Base-by-base conservation (phyloP, 495 filamentous ascomycete genomes). In the Halenospora varia region DNA sequence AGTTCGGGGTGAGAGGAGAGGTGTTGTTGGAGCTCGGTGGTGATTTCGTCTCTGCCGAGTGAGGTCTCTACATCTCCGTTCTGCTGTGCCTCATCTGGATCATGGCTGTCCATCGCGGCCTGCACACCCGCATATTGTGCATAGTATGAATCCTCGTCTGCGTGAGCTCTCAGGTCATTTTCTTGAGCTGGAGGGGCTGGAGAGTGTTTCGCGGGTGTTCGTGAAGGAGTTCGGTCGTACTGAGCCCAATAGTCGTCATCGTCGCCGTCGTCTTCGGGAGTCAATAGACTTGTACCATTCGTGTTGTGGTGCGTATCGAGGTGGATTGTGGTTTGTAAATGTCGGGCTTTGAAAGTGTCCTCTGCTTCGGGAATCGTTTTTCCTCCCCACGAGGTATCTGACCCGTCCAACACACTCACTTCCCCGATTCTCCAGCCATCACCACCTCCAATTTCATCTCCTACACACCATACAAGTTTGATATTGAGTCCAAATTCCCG, bases 231-330 rank as follows among this genome's bases (percentile, higher is more conserved):
- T 9, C 85, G 82, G 75, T 97, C 94, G 68, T 98, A 98, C 59
- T 86, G 86, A 25, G 86, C 90, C 94, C 94, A 98, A 71, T 97
- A 98, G 62, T 85, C 88, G 59, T 92, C 92, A 57, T 96, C 92
- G 25, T 95, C 90, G 17, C 89, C 87, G 0, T 88, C 86, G 0
- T 80, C 78, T 1, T 75, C 50, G 55, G 11, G 54, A 55, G 11
- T 66, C 56, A 48, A 76, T 58, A 19, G 53, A 39, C 35, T 24
- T 35, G 41, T 51, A 39, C 48, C 53, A 50, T 51, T 59, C 10
- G 52, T 58, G 39, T 48, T 13, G 51, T 45, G 41, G 20, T 59
- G n/a, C 57, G 45, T 8, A 55, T 51, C 20, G 55, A 25, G 39
- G 66, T 63, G 29, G 42, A 20, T 46, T 8, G 42, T 17, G 8